phyloP scores from a whole-genome alignment of 768 basidiomycete species.

The Xerocomus brunneocitrinus region DNA sequence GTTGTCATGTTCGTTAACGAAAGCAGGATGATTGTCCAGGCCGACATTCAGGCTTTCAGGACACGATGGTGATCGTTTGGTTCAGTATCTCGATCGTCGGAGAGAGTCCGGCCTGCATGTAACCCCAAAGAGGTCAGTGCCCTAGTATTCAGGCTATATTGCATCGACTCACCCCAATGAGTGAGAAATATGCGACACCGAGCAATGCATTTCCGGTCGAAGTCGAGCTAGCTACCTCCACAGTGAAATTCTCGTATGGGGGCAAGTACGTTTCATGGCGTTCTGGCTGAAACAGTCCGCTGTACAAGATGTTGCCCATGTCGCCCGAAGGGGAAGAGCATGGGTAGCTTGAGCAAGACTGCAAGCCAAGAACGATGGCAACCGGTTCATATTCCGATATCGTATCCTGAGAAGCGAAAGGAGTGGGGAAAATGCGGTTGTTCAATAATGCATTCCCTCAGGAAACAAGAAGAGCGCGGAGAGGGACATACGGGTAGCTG shows the following conservation, averaged over 20 bases:
- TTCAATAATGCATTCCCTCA: neutral
- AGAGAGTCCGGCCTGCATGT: constrained; percentile 28
- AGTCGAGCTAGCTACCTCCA: constrained; percentile 33
- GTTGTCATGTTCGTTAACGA: neutral
- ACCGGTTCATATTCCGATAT: constrained; percentile 41
- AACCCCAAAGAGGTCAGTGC: neutral
- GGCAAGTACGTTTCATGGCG: constrained; percentile 25
- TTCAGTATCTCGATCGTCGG: constrained; percentile 34
- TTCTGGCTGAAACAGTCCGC: constrained; percentile 40
- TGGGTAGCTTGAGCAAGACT: constrained; percentile 32
- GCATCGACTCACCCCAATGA: constrained; percentile 38
- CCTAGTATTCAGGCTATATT: neutral
- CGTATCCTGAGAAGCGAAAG: constrained; percentile 25
- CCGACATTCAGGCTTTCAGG: neutral
- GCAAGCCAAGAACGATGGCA: constrained; percentile 42
- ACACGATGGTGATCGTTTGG: constrained; percentile 23
- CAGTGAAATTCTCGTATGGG: constrained; percentile 44
- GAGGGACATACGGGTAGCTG: constrained; percentile 41
- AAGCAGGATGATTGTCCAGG: neutral
- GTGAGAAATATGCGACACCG: constrained; percentile 34
- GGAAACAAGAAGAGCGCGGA: neutral
- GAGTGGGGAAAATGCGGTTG: neutral
- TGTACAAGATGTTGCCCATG: constrained; percentile 45
- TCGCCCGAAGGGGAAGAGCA: constrained; percentile 24
- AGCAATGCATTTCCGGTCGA: constrained; percentile 33